phyloP scores from a whole-genome alignment of 2,329 filamentous ascomycete species.

The Aureobasidium sp. region DNA sequence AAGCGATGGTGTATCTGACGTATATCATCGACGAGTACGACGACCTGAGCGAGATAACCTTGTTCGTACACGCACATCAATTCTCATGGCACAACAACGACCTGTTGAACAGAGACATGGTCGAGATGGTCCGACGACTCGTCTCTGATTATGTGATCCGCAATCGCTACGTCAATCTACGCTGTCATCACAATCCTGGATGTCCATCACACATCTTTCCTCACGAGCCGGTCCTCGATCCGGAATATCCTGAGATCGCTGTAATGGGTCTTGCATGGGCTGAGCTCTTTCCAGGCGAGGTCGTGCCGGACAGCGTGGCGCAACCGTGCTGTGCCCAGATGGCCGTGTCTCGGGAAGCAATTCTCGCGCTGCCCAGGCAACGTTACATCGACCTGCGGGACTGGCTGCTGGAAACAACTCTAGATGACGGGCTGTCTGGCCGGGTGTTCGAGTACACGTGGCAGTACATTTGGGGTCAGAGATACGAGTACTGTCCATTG shows the following conservation, averaged over 20 bases:
- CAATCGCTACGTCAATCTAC: slow-evolving; percentile 25
- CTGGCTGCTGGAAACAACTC: slow-evolving; percentile 51
- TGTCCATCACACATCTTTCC: slow-evolving; percentile 23
- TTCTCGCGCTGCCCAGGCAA: slow-evolving; percentile 46
- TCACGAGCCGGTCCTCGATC: slow-evolving; percentile 9
- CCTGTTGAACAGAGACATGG: slow-evolving; percentile 20
- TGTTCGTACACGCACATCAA: slow-evolving; percentile 25
- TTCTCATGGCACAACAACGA: slow-evolving; percentile 26
- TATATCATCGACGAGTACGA: slow-evolving; percentile 44
- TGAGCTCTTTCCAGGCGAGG: slow-evolving; percentile 13
- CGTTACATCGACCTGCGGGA: slow-evolving; percentile 52
- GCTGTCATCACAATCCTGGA: slow-evolving; percentile 22
- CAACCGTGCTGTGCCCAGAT: background rate
- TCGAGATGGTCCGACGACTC: slow-evolving; percentile 22
- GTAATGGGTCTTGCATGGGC: slow-evolving; percentile 7
- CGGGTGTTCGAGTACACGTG: slow-evolving; percentile 60
- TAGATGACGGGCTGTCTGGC: slow-evolving; percentile 52
- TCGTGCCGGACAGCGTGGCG: background rate
- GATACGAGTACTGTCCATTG: slow-evolving; percentile 42
- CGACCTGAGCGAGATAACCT: slow-evolving; percentile 22
- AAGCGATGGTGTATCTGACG: slow-evolving; percentile 26
- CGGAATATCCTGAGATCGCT: background rate
- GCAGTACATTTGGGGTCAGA: slow-evolving; percentile 55
- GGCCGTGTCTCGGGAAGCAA: slow-evolving; percentile 40
- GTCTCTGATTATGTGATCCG: slow-evolving; percentile 19